Base-by-base conservation (phyloP, 352 stramenopile genomes). In the Pythium utonaiense region DNA sequence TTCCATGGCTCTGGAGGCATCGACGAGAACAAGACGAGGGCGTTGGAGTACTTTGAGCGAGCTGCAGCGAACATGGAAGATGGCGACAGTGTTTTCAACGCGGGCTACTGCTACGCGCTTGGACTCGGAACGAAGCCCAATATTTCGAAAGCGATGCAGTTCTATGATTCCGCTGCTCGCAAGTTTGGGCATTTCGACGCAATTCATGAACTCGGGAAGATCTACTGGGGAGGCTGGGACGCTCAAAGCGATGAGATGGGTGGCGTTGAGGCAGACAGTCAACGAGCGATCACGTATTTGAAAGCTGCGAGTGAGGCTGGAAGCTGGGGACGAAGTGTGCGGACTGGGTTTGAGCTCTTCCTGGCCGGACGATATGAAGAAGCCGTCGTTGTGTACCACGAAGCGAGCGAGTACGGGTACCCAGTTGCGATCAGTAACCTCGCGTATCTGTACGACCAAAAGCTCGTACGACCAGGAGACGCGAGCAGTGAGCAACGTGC, bases 21-120 rank as follows among this genome's bases (percentile, higher is more conserved):
- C 21, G 17, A 41, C 0, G 71, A 91, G 60, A 96, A 97, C 72
- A 82, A 90, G 53, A 83, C 80, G 9, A 66, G 74, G 44, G 90
- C 88, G 21, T 75, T 96, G 13, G 70, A 79, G 52, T 86, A 86
- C 40, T 97, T 97, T 69, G 75, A 95, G 53, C 69, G 72, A 34
- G 86, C 89, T n/a, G 86, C 89, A 3, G 61, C 60, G 27, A 90
- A 91, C 27, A 51, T 86, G 49, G 73, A 82, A 41, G 89, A 96
- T 45, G 88, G 82, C 0, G 90, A 97, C 61, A 96, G 86, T n/a
- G 53, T 96, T 2, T 97, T 96, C 54, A 97, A 97, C 54, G 81
- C 89, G 1, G 90, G 83, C 0, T 91, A 93, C 64, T 96, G 88
- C 52, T 64, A 95, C 42, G 76, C 79, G 0, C 52, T 72, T 5